phyloP scores from a whole-genome alignment of 139 green algal species.

The Marvania coccoides region DNA sequence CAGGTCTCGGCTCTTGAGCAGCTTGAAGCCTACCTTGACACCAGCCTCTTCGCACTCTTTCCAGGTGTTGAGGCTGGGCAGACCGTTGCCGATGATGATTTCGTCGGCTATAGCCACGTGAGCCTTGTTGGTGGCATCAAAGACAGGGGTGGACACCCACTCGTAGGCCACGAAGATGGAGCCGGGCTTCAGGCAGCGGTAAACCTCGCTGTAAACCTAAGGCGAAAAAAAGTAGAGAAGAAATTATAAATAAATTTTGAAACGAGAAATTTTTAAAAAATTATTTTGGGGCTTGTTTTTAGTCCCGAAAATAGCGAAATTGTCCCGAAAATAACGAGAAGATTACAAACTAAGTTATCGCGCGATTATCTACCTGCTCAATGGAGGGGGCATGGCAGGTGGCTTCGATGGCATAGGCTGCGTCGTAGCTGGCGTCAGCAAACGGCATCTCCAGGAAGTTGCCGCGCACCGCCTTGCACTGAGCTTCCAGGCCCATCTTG shows the following conservation, averaged over 20 bases:
- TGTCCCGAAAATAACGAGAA: slow-evolving; percentile 8
- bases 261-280: neutral
- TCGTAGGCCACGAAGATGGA: slow-evolving; percentile 86
- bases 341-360: neutral
- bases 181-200: slow-evolving; percentile 91
- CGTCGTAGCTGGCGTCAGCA: slow-evolving; percentile 76
- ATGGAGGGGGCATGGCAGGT: slow-evolving; percentile 92
- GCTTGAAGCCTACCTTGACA: slow-evolving; percentile 65
- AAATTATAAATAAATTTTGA: too few species aligned
- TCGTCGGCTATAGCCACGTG: slow-evolving; percentile 91
- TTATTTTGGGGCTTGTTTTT: slow-evolving; percentile 9
- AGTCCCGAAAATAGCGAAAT: neutral
- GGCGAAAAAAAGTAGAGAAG: slow-evolving; percentile 32
- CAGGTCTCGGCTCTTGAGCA: slow-evolving; percentile 56
- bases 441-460: slow-evolving; percentile 97
- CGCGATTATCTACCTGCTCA: slow-evolving; percentile 3
- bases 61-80: slow-evolving; percentile 89
- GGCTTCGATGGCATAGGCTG: slow-evolving; percentile 91
- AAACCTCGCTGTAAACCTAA: slow-evolving; percentile 85
- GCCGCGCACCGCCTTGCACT: slow-evolving; percentile 79
- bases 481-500: slow-evolving; percentile 56
- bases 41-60: slow-evolving; percentile 78
- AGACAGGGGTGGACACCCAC: slow-evolving; percentile 88
- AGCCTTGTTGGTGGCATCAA: slow-evolving; percentile 68
- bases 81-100: slow-evolving; percentile 96